phyloP scores from a whole-genome alignment of 2,329 filamentous ascomycete genomes.

The Aspergillus japonicus region DNA sequence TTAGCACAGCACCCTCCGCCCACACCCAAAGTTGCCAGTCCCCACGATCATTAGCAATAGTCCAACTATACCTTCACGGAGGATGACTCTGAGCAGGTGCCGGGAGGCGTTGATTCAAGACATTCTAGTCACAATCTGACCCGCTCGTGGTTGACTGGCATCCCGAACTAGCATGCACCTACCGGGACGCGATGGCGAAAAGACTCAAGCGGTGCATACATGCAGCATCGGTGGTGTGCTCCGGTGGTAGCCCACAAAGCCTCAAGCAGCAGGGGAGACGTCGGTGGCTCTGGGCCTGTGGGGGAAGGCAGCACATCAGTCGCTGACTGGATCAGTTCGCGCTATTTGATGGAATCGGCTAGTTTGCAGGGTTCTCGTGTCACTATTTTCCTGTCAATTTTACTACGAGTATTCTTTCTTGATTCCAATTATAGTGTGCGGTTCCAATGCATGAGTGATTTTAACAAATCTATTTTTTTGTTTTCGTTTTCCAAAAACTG shows the following conservation, averaged over 20 bases:
- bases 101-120: background rate
- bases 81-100: background rate
- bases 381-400: too few relatives aligned
- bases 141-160: conserved; percentile 1
- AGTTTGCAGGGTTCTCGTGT: background rate
- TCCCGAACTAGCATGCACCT: background rate
- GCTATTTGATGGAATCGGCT: background rate
- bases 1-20: background rate
- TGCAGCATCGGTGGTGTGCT: background rate
- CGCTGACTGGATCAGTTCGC: background rate
- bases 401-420: too few relatives aligned
- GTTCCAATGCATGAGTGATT: background rate
- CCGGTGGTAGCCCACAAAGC: background rate
- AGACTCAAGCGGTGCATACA: background rate
- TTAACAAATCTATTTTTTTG: background rate
- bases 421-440: background rate
- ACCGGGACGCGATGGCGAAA: background rate
- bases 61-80: background rate
- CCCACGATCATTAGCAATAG: background rate
- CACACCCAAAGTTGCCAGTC: background rate
- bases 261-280: background rate
- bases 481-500: background rate
- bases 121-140: background rate
- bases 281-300: background rate
- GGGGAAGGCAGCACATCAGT: background rate